Base-by-base conservation (phyloP, 371 early-diverging fungal genomes). In the Zancudomyces culisetae region DNA sequence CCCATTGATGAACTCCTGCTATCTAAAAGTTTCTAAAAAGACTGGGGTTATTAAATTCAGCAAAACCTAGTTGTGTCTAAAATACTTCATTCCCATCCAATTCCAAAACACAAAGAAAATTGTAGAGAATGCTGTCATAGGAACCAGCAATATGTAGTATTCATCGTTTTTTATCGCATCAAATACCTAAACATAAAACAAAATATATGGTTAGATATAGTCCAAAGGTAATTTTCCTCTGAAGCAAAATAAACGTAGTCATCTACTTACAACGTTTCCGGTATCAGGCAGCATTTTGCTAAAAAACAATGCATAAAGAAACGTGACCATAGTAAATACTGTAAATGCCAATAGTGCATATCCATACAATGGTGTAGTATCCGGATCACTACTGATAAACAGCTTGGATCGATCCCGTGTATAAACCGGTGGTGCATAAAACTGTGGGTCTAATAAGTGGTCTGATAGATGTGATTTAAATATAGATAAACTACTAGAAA, bases 11-110 rank as follows among this genome's bases (percentile, higher is more conserved):
- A n/a, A n/a, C n/a, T n/a, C n/a, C n/a, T n/a, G n/a, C n/a, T n/a
- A n/a, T n/a, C n/a, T n/a, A n/a, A n/a, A n/a, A n/a, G n/a, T n/a
- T n/a, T n/a, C n/a, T n/a, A n/a, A n/a, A n/a, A n/a, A n/a, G n/a
- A n/a, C n/a, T n/a, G n/a, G n/a, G n/a, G n/a, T n/a, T n/a, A n/a
- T n/a, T n/a, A n/a, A n/a, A n/a, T n/a, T n/a, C n/a, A n/a, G 35
- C 35, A 35, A 35, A 15, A 10, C 35, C 61, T 66, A 83, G 53
- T 84, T 87, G 54, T 90, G 90, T 22, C 90, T 70, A 59, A 89
- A 90, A 55, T 85, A 81, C 71, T 93, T 91, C 81, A 91, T 83
- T 23, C 92, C 92, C 53, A 93, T 74, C 94, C 94, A 93, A 63
- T 89, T 91, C 75, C 83, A 83, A 26, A 90, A 64, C n/a, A 87